Base-by-base conservation (phyloP, 257 asterid genomes). In the Prunella vulgaris region DNA sequence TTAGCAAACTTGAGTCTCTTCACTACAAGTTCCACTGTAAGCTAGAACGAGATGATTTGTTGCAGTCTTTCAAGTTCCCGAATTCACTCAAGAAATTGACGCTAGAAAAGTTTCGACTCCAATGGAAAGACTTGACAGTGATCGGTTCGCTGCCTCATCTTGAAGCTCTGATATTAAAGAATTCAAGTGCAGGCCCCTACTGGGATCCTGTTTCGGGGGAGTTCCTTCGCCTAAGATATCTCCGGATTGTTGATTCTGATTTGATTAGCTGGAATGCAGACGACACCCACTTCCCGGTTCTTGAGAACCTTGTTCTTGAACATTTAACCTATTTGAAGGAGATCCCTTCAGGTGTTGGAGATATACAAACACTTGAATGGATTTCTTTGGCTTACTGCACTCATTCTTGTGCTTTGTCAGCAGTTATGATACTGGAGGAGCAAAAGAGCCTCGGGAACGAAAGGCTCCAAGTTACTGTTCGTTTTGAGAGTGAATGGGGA, bases 161-260 rank as follows among this genome's bases (percentile, higher is more conserved):
- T 61, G 67, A 61, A 61, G 51, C 18, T 18, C 67, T 61, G 30
- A 35, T 3, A 0, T 1, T 60, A 10, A 0, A 2, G 3, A 6
- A 0, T 0, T 5, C 12, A n/a, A 0, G 7, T 1, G 5, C 0
- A 0, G 25, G 46, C 13, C 20, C 10, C 6, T 21, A 60, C 10
- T 60, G 65, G 65, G 37, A 30, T 10, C 44, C 46, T 60, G n/a
- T 60, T 7, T 25, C 30, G 65, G 65, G 65, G 65, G 25, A n/a
- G 18, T 60, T 60, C 27, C 65, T 30, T 60, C 25, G 46, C 46
- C 25, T 60, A 5, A 60, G 37, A 30, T 7, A 12, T 10, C 44
- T 60, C 2, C 14, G 2, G 4, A 60, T 60, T 30, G 1, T 1
- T n/a, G 0, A 2, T 0, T 60, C 13, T 30, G 3, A n/a, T 60